Percentiles rank a stretch among this genome's conserved stretches.
Evolutionary conservation across 2,329 filamentous ascomycete genomes (phyloP).

Genomic region (Diplocarpon mali): DNA sequence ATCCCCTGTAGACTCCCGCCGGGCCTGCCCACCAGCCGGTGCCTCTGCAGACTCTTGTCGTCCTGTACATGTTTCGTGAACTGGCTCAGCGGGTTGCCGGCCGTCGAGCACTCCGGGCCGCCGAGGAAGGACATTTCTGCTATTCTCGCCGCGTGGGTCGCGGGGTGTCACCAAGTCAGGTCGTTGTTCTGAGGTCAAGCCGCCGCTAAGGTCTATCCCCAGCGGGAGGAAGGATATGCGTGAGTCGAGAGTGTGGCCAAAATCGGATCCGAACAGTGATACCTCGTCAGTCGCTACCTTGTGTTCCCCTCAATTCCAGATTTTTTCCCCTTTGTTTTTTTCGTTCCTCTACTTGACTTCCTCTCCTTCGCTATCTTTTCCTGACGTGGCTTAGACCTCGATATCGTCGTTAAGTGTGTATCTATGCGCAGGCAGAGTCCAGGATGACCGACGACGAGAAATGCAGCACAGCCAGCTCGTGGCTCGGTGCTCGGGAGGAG

Average conservation of each 20-base stretch:
- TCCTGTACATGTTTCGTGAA: constrained; percentile 96
- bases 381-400: not conserved
- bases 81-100: constrained; percentile 90
- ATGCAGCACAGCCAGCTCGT: not conserved
- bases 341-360: not conserved
- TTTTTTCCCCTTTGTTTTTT: not conserved
- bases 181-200: too few relatives aligned
- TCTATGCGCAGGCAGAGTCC: too few relatives aligned
- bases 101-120: constrained; percentile 92
- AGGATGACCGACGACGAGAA: too few relatives aligned
- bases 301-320: not conserved
- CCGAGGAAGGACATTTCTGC: constrained; percentile 80
- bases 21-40: constrained; percentile 70
- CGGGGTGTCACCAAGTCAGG: too few relatives aligned
- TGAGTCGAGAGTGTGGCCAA: too few relatives aligned
- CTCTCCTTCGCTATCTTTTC: not conserved
- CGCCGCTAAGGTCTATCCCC: too few relatives aligned
- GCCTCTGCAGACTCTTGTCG: constrained; percentile 88
- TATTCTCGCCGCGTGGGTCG: too few relatives aligned
- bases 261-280: too few relatives aligned
- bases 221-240: too few relatives aligned
- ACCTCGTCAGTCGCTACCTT: too few relatives aligned
- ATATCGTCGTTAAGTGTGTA: not conserved
- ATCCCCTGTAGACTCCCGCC: constrained; percentile 65
- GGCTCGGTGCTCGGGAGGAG: too few relatives aligned